These are phyloP conservation scores for Santalum album DNA, from an alignment of 164 flowering plant species.

Conservation along the genomic window DNA sequence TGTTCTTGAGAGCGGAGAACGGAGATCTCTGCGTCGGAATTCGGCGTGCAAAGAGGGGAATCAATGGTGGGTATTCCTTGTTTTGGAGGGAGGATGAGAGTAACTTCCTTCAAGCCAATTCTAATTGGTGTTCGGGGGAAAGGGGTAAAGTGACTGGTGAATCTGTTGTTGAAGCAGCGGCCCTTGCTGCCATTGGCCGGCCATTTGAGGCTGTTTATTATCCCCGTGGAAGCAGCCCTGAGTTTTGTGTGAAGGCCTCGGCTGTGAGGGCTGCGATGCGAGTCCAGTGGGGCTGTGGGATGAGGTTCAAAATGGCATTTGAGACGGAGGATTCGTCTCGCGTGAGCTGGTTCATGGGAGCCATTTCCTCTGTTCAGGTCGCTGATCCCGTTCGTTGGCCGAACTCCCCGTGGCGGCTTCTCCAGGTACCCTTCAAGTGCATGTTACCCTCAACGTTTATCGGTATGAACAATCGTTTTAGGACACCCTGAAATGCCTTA, in stretches of 20 bases:
- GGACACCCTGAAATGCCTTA: no score
- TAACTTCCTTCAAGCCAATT: conserved; percentile 9
- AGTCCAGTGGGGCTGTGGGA: conserved; percentile 44
- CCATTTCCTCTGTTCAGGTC: conserved; percentile 38
- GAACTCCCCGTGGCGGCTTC: conserved; percentile 53
- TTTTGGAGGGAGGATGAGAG: conserved; percentile 24
- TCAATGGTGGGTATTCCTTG: conserved; percentile 26
- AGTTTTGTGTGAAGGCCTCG: conserved; percentile 43
- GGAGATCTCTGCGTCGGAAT: conserved; percentile 56
- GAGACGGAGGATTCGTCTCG: conserved; percentile 57
- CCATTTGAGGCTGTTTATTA: conserved; percentile 46
- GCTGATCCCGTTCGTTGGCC: conserved; percentile 46
- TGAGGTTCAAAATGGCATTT: conserved; percentile 58
- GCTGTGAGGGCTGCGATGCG: conserved; percentile 39
- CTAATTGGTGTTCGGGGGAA: conserved; percentile 9
- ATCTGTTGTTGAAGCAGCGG: conserved; percentile 41
- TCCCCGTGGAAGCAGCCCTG: conserved; percentile 44
- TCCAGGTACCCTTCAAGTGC: conserved; percentile 30
- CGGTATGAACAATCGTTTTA: no score
- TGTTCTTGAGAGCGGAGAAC: conserved; percentile 47
- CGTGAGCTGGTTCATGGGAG: conserved; percentile 57
- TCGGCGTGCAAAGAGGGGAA: conserved; percentile 43
- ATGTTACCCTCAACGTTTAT: no score
- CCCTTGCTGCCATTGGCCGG: conserved; percentile 34
- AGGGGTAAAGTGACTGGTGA: conserved; percentile 28